phyloP scores from a whole-genome alignment of 2,329 filamentous ascomycete genomes.

The Fusarium tricinctum region DNA sequence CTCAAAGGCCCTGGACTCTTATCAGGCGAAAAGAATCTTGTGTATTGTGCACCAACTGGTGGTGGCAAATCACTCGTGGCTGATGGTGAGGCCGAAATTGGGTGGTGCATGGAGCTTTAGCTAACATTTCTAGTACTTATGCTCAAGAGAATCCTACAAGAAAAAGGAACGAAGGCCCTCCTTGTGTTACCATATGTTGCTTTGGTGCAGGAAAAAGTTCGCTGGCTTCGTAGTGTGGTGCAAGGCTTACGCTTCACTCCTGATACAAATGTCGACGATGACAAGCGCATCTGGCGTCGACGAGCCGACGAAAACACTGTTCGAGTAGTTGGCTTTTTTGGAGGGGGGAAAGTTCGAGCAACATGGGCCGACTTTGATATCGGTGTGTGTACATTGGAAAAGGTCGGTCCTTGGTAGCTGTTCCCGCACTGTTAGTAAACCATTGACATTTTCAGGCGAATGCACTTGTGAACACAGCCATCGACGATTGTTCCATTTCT shows the following conservation, averaged over 20 bases:
- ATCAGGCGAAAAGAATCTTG: conserved; percentile 74
- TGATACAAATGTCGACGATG: conserved; percentile 53
- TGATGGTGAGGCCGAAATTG: conserved; percentile 59
- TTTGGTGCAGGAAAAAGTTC: conserved; percentile 83
- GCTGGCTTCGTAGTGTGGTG: conserved; percentile 78
- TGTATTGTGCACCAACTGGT: conserved; percentile 85
- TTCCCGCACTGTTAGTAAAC: background rate
- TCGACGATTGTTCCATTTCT: conserved; percentile 77
- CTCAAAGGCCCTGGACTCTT: conserved; percentile 76
- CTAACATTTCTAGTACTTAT: conserved; percentile 69
- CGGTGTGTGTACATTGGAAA: conserved; percentile 84
- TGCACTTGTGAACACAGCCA: conserved; percentile 78
- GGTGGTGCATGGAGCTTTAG: background rate
- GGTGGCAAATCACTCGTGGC: conserved; percentile 84
- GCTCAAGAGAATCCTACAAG: conserved; percentile 77
- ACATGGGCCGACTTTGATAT: conserved; percentile 83
- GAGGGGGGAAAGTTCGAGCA: conserved; percentile 75
- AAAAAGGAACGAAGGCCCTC: conserved; percentile 75
- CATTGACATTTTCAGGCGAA: conserved; percentile 70
- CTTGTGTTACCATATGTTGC: conserved; percentile 83
- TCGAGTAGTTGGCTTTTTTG: conserved; percentile 80
- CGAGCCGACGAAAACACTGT: conserved; percentile 71
- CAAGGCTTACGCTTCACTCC: conserved; percentile 66
- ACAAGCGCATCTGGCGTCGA: conserved; percentile 64
- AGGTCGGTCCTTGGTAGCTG: conserved; percentile 57